phyloP scores from a whole-genome alignment of 2,329 filamentous ascomycete species.

The Pseudohalonectria lignicola region DNA sequence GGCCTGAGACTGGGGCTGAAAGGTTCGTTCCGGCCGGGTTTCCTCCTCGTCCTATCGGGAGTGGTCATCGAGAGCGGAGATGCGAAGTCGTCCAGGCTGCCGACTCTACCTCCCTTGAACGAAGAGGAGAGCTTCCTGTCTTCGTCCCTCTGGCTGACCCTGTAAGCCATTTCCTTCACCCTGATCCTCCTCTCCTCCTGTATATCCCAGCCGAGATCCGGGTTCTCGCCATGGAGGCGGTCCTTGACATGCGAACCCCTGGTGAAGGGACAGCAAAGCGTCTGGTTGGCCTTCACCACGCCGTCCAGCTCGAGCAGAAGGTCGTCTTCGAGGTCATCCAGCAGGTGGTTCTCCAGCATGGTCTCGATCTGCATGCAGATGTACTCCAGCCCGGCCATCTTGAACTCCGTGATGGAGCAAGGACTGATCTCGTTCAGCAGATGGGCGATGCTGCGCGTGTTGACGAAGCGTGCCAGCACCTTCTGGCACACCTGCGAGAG shows the following conservation, averaged over 20 bases:
- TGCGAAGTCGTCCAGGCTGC: constrained; percentile 52
- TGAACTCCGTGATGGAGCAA: constrained; percentile 75
- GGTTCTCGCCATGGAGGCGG: constrained; percentile 50
- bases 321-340: constrained; percentile 78
- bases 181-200: constrained; percentile 58
- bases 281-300: constrained; percentile 72
- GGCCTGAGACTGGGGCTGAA: constrained; percentile 58
- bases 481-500: constrained; percentile 84
- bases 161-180: constrained; percentile 67
- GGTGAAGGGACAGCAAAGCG: constrained; percentile 68
- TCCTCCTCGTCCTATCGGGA: constrained; percentile 37
- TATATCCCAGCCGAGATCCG: constrained; percentile 52
- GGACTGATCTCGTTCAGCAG: constrained; percentile 79
- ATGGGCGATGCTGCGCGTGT: constrained; percentile 72
- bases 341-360: constrained; percentile 80
- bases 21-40: constrained; percentile 37
- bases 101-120: constrained; percentile 45
- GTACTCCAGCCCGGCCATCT: constrained; percentile 80
- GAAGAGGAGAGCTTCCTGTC: constrained; percentile 53
- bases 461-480: constrained; percentile 74
- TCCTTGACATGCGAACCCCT: constrained; percentile 52
- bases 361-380: constrained; percentile 84
- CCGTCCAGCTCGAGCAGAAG: constrained; percentile 71
- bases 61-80: constrained; percentile 25
- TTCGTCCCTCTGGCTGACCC: constrained; percentile 49